Percentiles rank a stretch among this genome's conserved stretches.
Evolutionary conservation across 305 asterid species (phyloP).

Genomic region (Fraxinus dipetala): DNA sequence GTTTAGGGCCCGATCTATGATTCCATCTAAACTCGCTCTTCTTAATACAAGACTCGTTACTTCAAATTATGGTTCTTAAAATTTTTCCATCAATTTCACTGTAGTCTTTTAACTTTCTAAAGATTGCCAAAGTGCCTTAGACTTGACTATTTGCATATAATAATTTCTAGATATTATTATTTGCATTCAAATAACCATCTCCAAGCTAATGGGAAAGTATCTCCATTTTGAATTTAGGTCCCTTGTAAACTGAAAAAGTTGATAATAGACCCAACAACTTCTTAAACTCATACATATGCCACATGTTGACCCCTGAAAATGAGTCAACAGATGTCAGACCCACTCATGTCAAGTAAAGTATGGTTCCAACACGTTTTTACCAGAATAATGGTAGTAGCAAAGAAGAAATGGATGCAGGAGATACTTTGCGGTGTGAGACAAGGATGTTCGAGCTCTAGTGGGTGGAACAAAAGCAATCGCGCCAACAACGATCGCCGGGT

Average conservation of each 20-base stretch:
- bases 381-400: too few relatives aligned
- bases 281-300: not conserved
- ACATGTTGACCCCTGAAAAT: not conserved
- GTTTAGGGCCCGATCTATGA: too few relatives aligned
- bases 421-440: too few relatives aligned
- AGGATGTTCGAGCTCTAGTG: too few relatives aligned
- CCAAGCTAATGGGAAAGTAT: not conserved
- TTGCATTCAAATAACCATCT: too few relatives aligned
- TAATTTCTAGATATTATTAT: not conserved
- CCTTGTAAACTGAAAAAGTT: not conserved
- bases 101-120: not conserved
- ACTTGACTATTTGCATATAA: not conserved
- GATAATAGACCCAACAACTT: not conserved
- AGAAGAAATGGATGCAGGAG: too few relatives aligned
- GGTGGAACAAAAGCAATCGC: too few relatives aligned
- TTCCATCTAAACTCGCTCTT: not conserved
- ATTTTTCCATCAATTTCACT: not conserved
- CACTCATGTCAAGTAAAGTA: too few relatives aligned
- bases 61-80: not conserved
- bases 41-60: not conserved
- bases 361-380: too few relatives aligned
- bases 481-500: too few relatives aligned
- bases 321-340: too few relatives aligned
- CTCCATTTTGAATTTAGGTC: not conserved
- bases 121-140: not conserved